phyloP scores from a whole-genome alignment of 805 yeast species.

The Zygosaccharomyces rouxii region DNA sequence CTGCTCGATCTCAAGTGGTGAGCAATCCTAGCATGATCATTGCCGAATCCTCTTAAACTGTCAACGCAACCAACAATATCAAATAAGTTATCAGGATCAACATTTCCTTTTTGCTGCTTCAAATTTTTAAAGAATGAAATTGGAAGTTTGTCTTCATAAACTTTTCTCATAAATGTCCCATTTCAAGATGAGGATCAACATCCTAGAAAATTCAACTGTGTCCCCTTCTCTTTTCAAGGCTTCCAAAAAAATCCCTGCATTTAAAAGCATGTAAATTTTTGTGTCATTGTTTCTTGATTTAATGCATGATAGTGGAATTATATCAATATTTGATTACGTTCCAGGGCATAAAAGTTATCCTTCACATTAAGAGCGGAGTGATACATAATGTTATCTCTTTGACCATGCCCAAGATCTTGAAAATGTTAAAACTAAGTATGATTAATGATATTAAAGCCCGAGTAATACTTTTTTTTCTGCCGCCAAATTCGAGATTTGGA shows the following conservation, averaged over 20 bases:
- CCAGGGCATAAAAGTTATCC: no score
- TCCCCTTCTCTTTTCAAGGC: constrained; percentile 25
- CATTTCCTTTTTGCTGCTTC: constrained; percentile 7
- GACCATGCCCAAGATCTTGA: no score
- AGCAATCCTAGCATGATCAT: constrained; percentile 31
- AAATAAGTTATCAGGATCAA: constrained; percentile 17
- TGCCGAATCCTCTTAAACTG: constrained; percentile 16
- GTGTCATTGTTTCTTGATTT: not conserved
- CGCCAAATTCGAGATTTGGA: no score
- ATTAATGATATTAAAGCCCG: no score
- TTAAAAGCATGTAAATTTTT: constrained; percentile 17
- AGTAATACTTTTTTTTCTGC: no score
- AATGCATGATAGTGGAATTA: no score
- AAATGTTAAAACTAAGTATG: no score
- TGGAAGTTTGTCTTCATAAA: constrained; percentile 22
- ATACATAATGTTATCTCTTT: no score
- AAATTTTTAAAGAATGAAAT: constrained; percentile 27
- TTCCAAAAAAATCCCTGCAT: constrained; percentile 28
- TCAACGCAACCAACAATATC: constrained; percentile 27
- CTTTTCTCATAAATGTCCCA: constrained; percentile 30
- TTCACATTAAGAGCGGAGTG: no score
- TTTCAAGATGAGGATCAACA: constrained; percentile 28
- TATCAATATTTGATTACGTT: no score
- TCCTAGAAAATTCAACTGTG: constrained; percentile 24
- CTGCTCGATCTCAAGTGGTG: constrained; percentile 24